Conservation (phyloP, 148 eudicot species). For the Camellia granthamiana region DNA sequence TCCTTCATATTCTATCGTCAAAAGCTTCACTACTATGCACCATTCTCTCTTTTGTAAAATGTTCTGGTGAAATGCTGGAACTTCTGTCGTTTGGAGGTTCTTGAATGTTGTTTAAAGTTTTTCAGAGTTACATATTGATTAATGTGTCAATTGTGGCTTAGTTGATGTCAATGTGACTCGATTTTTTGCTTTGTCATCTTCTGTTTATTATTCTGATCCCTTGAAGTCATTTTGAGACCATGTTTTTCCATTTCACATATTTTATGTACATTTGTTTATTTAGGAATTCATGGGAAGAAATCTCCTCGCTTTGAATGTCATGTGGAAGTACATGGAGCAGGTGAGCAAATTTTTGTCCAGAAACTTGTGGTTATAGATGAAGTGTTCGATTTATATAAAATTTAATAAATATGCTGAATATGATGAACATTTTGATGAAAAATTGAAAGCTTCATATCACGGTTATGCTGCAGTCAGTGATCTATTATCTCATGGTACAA, state of each 20-base stretch:
- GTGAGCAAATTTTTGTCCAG: conserved; percentile 22
- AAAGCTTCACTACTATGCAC: not conserved
- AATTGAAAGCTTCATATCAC: not conserved
- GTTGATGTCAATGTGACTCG: not conserved
- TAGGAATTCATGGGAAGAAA: conserved; percentile 98
- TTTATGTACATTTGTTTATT: conserved; percentile 19
- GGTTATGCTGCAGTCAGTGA: not conserved
- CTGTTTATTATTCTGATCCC: not conserved
- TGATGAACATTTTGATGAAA: conserved; percentile 2
- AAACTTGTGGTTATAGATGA: not conserved
- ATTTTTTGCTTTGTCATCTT: not conserved
- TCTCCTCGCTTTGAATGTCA: conserved; percentile 93
- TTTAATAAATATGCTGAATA: conserved; percentile 6
- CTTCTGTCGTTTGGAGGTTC: not conserved
- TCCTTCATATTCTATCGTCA: not conserved
- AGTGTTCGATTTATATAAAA: not conserved
- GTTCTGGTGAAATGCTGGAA: not conserved
- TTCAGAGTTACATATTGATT: not conserved
- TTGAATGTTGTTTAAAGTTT: not conserved
- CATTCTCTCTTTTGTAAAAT: not conserved
- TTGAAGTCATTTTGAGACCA: not conserved
- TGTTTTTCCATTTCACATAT: not conserved
- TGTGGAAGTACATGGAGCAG: conserved; percentile 97
- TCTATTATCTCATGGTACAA: not conserved
- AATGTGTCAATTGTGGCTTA: not conserved